phyloP scores from a whole-genome alignment of 1,284 basidiomycete species.

The Earliella scabrosa region DNA sequence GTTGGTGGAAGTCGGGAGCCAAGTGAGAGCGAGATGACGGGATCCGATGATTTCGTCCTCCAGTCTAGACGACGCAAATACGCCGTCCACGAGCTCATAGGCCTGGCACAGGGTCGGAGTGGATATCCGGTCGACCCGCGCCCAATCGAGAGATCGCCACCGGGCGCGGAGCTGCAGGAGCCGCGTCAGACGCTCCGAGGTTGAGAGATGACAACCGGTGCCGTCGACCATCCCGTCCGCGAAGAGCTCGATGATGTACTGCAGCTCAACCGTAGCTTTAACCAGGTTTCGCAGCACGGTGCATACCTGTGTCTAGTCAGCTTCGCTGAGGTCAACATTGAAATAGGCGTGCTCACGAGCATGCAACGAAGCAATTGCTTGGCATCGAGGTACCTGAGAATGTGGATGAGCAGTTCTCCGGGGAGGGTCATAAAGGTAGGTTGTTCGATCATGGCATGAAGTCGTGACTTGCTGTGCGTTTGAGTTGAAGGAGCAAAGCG shows the following conservation, averaged over 20 bases:
- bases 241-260: constrained; percentile 53
- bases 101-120: constrained; percentile 50
- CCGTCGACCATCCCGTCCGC: constrained; percentile 49
- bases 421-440: no score
- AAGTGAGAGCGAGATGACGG: constrained; percentile 40
- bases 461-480: no score
- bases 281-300: constrained; percentile 39
- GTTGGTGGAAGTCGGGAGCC: constrained; percentile 41
- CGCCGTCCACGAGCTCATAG: constrained; percentile 61
- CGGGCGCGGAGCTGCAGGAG: constrained; percentile 43
- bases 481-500: no score
- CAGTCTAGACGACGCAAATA: constrained; percentile 50
- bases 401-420: no score
- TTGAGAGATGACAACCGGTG: constrained; percentile 27
- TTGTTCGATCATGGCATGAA: no score
- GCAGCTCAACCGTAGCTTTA: constrained; percentile 43
- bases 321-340: no score
- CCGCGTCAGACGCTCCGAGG: constrained; percentile 42
- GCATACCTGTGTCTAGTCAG: no score
- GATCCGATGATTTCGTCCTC: constrained; percentile 26
- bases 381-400: no score
- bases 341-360: no score
- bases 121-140: constrained; percentile 31
- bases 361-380: no score
- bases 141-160: constrained; percentile 49